Base-by-base conservation (phyloP, 352 stramenopile genomes). In the Phytopythium helicoides region DNA sequence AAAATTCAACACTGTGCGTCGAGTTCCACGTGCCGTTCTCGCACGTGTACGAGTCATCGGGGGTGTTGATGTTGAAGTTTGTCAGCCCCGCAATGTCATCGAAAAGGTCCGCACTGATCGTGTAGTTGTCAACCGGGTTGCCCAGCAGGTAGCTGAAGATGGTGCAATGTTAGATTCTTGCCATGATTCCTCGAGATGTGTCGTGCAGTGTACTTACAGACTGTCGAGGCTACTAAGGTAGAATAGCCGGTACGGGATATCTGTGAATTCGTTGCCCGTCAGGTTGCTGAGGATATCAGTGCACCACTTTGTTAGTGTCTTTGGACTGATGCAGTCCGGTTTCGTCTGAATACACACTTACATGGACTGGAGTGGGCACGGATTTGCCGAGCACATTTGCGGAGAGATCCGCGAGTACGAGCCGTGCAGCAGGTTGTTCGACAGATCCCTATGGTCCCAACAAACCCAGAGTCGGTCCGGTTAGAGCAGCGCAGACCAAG, bases 61-160 rank as follows among this genome's bases (percentile, higher is more conserved):
- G 51, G 16, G 44, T 11, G 33, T 79, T 64, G 51, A 79, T 65
- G 25, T 73, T 70, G 37, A 82, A 82, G 41, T 76, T 69, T 2
- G 58, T 68, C 46, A 82, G 71, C 9, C 48, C 59, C 11, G 71
- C 56, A 19, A 82, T 82, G 19, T 28, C 50, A 2, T 70, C 58
- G 49, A 73, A 82, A 37, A 66, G 47, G 8, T 69, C 66, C n/a
- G 47, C 62, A 19, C 52, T 73, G 21, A 82, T 53, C 5, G 72
- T 82, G 55, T 60, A 76, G 53, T 82, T 77, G 15, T 66, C 52
- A 31, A 79, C 67, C n/a, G 44, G 48, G 41, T 82, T 82, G 46
- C 73, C 68, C 41, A 57, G 45, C 28, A 81, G 47, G 33, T 79
- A 78, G 22, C 59, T 66, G 25, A n/a, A 52, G 15, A 16, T 28